These are phyloP conservation scores for Schoenoplectus tabernaemontani DNA, from an alignment of 202 grass and related monocot genomes.

Conservation along the genomic window DNA sequence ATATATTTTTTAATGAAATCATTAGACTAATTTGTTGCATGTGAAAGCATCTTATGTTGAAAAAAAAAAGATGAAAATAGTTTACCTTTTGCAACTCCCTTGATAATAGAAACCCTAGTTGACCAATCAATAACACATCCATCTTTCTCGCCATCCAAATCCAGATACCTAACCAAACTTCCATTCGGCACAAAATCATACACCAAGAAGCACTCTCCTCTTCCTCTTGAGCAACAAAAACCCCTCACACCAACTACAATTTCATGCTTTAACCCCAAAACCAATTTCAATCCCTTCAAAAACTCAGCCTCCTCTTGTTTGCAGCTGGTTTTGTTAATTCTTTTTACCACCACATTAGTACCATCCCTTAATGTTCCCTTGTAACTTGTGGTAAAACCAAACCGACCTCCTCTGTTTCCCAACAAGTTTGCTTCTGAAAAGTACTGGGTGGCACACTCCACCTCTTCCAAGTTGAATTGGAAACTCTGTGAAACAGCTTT, in stretches of 20 bases:
- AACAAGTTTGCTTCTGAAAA: constrained; percentile 81
- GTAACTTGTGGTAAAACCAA: constrained; percentile 37
- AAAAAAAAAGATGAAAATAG: constrained; percentile 9
- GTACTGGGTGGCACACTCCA: constrained; percentile 87
- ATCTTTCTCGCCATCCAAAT: constrained; percentile 19
- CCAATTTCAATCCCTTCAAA: constrained; percentile 52
- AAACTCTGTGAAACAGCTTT: constrained; percentile 53
- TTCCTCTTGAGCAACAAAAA: constrained; percentile 80
- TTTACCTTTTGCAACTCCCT: constrained; percentile 82
- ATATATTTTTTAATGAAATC: background rate
- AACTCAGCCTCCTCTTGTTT: constrained; percentile 79
- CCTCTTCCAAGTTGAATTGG: constrained; percentile 67
- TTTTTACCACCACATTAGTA: constrained; percentile 52
- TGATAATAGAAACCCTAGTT: constrained; percentile 78
- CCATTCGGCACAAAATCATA: constrained; percentile 85
- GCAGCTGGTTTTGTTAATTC: constrained; percentile 79
- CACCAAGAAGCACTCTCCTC: constrained; percentile 87
- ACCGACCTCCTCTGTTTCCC: constrained; percentile 29
- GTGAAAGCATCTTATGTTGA: background rate
- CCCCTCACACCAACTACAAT: constrained; percentile 59
- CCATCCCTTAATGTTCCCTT: constrained; percentile 68
- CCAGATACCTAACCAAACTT: constrained; percentile 56
- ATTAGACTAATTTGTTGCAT: background rate
- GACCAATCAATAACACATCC: constrained; percentile 54
- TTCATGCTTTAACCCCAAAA: constrained; percentile 57